phyloP scores from a whole-genome alignment of 129 eudicot species.

The Smallanthus sonchifolius region DNA sequence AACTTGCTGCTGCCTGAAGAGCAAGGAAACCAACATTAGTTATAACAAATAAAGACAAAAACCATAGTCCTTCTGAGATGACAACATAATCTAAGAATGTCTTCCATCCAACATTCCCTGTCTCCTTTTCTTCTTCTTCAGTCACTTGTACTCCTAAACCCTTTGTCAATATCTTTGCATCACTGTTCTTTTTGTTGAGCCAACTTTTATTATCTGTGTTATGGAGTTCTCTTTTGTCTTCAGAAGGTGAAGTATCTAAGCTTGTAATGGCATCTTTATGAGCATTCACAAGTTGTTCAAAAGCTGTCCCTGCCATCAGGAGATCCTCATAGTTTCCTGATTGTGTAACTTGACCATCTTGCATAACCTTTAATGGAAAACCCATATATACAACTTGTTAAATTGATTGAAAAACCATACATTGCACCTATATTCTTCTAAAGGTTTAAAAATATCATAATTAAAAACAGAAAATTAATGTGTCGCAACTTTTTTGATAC shows the following conservation, averaged over 20 bases:
- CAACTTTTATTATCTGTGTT: neutral
- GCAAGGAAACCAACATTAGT: constrained; percentile 39
- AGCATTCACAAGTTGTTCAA: constrained; percentile 67
- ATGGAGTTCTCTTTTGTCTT: neutral
- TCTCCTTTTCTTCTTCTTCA: constrained; percentile 58
- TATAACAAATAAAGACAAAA: constrained; percentile 13
- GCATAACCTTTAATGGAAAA: constrained; percentile 47
- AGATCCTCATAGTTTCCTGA: constrained; percentile 62
- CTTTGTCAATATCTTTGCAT: constrained; percentile 23
- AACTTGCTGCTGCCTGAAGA: constrained; percentile 65
- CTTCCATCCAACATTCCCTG: constrained; percentile 57
- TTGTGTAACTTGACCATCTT: constrained; percentile 58
- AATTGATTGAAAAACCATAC: neutral
- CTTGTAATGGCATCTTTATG: constrained; percentile 48
- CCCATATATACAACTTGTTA: neutral
- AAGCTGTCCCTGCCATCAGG: constrained; percentile 53
- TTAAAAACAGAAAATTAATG: no score
- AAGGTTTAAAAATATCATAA: neutral
- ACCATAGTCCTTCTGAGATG: constrained; percentile 42
- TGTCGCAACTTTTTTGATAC: no score
- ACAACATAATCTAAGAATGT: constrained; percentile 47
- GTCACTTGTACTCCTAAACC: constrained; percentile 51
- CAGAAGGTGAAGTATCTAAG: constrained; percentile 33
- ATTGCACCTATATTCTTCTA: neutral
- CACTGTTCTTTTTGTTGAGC: constrained; percentile 33